Evolutionary conservation across 345 rosid genomes (phyloP), one percentile per base, ranked within the genome.

Genomic region (Lepidium didymum): DNA sequence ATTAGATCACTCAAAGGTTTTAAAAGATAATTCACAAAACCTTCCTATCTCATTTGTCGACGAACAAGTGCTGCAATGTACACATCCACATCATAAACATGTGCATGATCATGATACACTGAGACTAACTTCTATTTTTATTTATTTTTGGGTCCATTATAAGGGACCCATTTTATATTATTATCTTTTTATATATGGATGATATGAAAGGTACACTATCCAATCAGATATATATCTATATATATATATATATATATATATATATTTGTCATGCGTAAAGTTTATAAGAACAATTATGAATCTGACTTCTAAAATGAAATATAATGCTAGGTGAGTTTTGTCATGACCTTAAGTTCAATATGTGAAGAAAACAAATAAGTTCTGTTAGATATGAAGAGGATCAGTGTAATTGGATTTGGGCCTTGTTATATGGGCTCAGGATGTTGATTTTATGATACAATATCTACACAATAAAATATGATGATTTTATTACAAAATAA

Each of bases 41-140:
- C 62, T 58, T 50, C 61, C 47, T 65, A 65, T 65, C 67, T 73
- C 38, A 46, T 49, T 73, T 73, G 71, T 73, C 77, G 46, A 70
- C 75, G 46, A 73, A 56, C 45, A 57, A 73, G 72, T 73, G 76
- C 51, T 64, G 41, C 41, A 16, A 62, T 50, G 52, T 56, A 73
- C 72, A 73, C 71, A 73, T 73, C 67, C 54, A 57, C 77, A 73
- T 73, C 72, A 65, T 47, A 55, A 56, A 37, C 70, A 72, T 44
- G 75, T 72, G 70, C 27, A 37, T 56, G 58, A 64, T 72, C 44
- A 72, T 62, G 64, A 64, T 56, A n/a, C 31, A 64, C 56, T 27
- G n/a, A 38, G 65, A 64, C 65, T 72, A 25, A 37, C 14, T 9
- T 55, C n/a, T 29, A 29, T 29, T 29, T 29, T 29, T 29, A 1